Percentiles rank a stretch among this genome's conserved stretches.
These are phyloP conservation scores for Sporothrix inflata DNA, from an alignment of 2,329 filamentous ascomycete species.

Conservation along the genomic window DNA sequence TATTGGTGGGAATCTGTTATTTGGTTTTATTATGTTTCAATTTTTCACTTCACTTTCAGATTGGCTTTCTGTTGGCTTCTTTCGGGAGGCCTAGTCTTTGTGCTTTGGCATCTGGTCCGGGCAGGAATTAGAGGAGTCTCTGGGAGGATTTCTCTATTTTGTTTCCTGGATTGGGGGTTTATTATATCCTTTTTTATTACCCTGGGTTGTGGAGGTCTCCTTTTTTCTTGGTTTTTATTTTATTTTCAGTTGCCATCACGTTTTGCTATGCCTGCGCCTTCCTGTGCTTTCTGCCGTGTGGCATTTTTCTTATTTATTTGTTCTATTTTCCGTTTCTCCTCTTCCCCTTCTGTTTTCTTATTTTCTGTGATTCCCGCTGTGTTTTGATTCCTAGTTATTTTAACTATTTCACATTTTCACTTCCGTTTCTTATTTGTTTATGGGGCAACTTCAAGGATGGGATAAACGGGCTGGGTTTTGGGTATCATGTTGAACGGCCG, in stretches of 20 bases:
- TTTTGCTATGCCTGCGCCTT: background rate
- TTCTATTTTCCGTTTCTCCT: background rate
- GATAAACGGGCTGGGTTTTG: background rate
- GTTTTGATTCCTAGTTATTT: background rate
- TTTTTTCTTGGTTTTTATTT: background rate
- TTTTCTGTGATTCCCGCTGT: slow-evolving; percentile 23
- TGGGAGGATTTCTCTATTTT: slow-evolving; percentile 30
- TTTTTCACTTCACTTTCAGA: slow-evolving; percentile 9
- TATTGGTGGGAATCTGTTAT: background rate
- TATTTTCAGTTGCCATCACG: background rate
- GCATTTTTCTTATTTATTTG: background rate
- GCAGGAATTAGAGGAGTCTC: slow-evolving; percentile 32
- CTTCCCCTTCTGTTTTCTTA: background rate
- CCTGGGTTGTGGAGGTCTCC: slow-evolving; percentile 3
- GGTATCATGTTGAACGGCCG: slow-evolving; percentile 25
- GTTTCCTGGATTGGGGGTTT: slow-evolving; percentile 4
- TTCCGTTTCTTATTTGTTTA: background rate
- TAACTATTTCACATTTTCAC: background rate
- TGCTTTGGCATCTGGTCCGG: slow-evolving; percentile 28
- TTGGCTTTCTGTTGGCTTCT: background rate
- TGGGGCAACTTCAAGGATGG: background rate
- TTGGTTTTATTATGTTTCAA: background rate
- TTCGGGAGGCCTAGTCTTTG: slow-evolving; percentile 28
- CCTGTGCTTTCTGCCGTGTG: background rate
- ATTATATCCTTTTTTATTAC: slow-evolving; percentile 22